phyloP scores from a whole-genome alignment of 2,329 filamentous ascomycete species.

The Cryphonectria radicalis region DNA sequence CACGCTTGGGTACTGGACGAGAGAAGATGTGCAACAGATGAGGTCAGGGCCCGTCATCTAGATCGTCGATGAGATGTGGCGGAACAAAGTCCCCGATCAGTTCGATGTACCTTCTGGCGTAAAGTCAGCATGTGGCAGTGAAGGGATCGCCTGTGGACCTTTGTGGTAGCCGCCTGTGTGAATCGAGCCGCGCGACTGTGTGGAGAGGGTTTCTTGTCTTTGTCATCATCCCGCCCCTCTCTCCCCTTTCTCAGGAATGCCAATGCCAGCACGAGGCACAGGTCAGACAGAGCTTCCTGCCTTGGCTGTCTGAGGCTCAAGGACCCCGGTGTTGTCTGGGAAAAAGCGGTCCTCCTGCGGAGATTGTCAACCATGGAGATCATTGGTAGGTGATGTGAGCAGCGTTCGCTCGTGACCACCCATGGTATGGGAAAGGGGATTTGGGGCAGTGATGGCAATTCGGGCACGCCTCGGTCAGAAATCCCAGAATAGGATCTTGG shows the following conservation, averaged over 20 bases:
- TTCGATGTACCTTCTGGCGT: slow-evolving; percentile 7
- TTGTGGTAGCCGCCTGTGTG: slow-evolving; percentile 14
- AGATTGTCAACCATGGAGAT: slow-evolving; percentile 14
- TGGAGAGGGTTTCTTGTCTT: slow-evolving; percentile 16
- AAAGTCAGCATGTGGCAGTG: slow-evolving; percentile 24
- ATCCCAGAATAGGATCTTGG: not conserved
- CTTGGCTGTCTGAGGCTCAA: not conserved
- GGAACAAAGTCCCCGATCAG: slow-evolving; percentile 7
- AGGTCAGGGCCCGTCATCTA: slow-evolving; percentile 9
- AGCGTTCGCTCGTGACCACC: not conserved
- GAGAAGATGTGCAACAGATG: slow-evolving; percentile 4
- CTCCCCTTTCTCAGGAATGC: not conserved
- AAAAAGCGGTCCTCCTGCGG: slow-evolving; percentile 1
- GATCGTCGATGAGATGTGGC: slow-evolving; percentile 23
- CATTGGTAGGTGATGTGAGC: not conserved
- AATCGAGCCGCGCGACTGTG: slow-evolving; percentile 19
- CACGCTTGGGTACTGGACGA: slow-evolving; percentile 1
- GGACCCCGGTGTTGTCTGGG: not conserved
- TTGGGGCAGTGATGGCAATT: not conserved
- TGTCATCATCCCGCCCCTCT: not conserved
- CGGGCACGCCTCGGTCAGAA: not conserved
- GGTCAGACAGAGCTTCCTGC: not conserved
- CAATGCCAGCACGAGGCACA: too few relatives aligned
- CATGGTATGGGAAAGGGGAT: not conserved
- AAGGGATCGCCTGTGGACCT: slow-evolving; percentile 17